Evolutionary conservation across 2,329 filamentous ascomycete genomes (phyloP).

Genomic region (Penicillium nordicum): DNA sequence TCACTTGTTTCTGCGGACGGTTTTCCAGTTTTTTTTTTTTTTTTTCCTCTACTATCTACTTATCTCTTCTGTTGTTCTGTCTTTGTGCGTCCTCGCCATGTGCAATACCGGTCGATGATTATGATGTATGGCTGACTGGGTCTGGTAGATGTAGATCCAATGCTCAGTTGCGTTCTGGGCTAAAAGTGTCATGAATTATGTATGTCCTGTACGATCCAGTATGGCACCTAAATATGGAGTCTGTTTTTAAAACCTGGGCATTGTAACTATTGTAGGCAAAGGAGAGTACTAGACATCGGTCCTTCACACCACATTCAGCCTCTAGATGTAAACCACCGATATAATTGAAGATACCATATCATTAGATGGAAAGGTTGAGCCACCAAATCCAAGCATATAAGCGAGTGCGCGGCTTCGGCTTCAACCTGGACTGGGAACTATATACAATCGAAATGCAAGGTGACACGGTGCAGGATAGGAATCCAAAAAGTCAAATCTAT

Average conservation of each 20-base stretch:
- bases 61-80: conserved; percentile 23
- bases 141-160: conserved; percentile 21
- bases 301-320: background rate
- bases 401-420: conserved; percentile 6
- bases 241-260: background rate
- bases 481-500: conserved; percentile 20
- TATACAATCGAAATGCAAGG: conserved; percentile 24
- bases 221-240: background rate
- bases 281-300: background rate
- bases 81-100: conserved; percentile 17
- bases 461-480: conserved; percentile 12
- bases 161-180: conserved; percentile 19
- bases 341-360: conserved; percentile 10
- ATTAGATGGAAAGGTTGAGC: conserved; percentile 19
- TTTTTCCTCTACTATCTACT: conserved; percentile 13
- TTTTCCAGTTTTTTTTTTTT: conserved; percentile 18
- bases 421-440: conserved; percentile 17
- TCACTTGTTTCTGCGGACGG: conserved; percentile 18
- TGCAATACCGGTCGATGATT: conserved; percentile 20
- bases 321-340: background rate
- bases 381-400: conserved; percentile 5
- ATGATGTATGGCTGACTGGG: conserved; percentile 17
- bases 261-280: background rate
- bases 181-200: conserved; percentile 29
- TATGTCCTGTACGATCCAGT: conserved; percentile 22